Base-by-base conservation (phyloP, 2,329 filamentous ascomycete species). In the Apiospora pterosperma region DNA sequence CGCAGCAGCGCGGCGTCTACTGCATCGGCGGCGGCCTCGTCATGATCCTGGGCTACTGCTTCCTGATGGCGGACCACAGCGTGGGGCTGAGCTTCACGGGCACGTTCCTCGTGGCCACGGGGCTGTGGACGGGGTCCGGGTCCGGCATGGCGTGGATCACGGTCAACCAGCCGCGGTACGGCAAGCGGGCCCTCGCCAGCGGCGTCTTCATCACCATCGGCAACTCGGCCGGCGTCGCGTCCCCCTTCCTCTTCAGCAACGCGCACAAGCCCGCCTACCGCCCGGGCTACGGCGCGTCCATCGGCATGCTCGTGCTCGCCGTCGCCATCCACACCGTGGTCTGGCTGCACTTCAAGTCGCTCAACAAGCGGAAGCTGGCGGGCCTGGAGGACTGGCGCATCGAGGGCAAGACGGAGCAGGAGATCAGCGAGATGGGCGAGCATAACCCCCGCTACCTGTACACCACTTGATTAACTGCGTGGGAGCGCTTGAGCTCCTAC, bases 171-270 rank as follows among this genome's bases (percentile, higher is more conserved):
- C 88, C 88, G 0, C 80, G 88, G 6, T 90, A 90, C 67, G 88
- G 87, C 8, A 90, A 90, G 74, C 79, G 88, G 31, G 87, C 88
- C 0, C 85, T 86, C 7, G 87, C 86, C 0, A 87, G 83, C 0
- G 88, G 87, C 0, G 70, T 90, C 63, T 86, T 89, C 69, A 76
- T 90, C 12, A 87, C 82, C 2, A 82, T 89, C 61, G 88, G 87
- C 21, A 90, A 91, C 69, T 81, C 82, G 48, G 82, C 84, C 19
- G 88, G 88, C 6, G 86, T 90, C 38, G 87, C 89, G 77, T 81
- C 85, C 1, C 85, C 86, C 2, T 90, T 89, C 72, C 74, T 86
- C 0, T 87, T 85, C 65, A 76, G 78, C 3, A 74, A 75, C 0
- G 68, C 70, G 0, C 76, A 84, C 66, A 76, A 75, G 0, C 84